These are phyloP conservation scores for Lodderomyces parapsilosis DNA, from an alignment of 1,139 yeast genomes.

Conservation along the genomic window DNA sequence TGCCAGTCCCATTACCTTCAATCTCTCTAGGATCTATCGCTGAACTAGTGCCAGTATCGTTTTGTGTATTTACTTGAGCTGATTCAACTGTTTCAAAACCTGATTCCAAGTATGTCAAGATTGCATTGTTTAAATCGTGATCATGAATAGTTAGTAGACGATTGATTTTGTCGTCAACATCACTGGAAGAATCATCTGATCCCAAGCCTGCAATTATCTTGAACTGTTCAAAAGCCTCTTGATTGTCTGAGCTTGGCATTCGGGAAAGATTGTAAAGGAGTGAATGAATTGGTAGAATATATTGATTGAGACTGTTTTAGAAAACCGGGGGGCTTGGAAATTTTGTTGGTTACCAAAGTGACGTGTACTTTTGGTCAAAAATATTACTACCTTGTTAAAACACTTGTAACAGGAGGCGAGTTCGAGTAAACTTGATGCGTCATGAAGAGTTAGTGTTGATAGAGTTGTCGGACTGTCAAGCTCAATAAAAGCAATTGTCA, in stretches of 20 bases:
- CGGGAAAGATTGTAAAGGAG: not conserved
- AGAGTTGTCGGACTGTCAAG: too few species aligned
- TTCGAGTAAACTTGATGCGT: too few species aligned
- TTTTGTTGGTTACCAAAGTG: not conserved
- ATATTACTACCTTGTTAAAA: too few species aligned
- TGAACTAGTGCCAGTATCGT: slow-evolving; percentile 7
- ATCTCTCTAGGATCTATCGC: slow-evolving; percentile 16
- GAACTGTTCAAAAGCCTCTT: slow-evolving; percentile 34
- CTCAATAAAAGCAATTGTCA: too few species aligned
- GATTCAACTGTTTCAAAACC: slow-evolving; percentile 34
- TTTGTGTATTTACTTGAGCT: slow-evolving; percentile 1
- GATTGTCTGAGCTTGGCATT: not conserved
- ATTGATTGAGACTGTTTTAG: not conserved
- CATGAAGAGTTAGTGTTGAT: too few species aligned
- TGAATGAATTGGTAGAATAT: not conserved
- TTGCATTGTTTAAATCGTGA: slow-evolving; percentile 51
- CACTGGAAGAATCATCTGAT: slow-evolving; percentile 21
- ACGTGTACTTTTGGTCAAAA: slow-evolving; percentile 1
- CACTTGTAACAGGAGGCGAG: too few species aligned
- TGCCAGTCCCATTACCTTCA: not conserved
- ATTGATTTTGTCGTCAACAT: slow-evolving; percentile 32
- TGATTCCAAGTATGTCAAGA: slow-evolving; percentile 50
- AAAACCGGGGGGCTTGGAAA: not conserved
- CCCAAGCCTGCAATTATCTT: slow-evolving; percentile 34
- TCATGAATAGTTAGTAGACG: slow-evolving; percentile 41